Conservation (phyloP, 108 stramenopile species). For the Discostella stelligeroides region DNA sequence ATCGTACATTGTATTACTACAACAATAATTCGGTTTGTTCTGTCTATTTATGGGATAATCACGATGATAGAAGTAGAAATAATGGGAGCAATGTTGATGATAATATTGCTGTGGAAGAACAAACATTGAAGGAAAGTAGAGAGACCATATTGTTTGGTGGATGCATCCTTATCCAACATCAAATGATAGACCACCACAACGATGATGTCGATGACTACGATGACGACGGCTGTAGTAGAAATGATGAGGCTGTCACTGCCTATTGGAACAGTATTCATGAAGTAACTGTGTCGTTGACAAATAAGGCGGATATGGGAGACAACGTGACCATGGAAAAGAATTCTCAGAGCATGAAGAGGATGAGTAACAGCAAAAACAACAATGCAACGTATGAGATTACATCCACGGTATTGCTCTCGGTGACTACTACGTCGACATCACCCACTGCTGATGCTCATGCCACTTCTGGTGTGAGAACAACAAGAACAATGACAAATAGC, state of each 20-base stretch:
- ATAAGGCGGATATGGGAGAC: too few relatives aligned
- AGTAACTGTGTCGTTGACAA: constrained; percentile 24
- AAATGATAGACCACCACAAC: not conserved
- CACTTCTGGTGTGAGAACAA: not conserved
- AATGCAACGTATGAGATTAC: constrained; percentile 67
- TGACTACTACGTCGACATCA: constrained; percentile 29
- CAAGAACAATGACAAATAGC: not conserved
- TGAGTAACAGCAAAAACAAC: not conserved
- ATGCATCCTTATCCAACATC: constrained; percentile 90
- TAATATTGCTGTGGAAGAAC: constrained; percentile 1
- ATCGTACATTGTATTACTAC: constrained; percentile 91
- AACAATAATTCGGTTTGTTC: constrained; percentile 61
- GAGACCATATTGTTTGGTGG: constrained; percentile 54
- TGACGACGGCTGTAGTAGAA: constrained; percentile 32
- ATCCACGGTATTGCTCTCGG: constrained; percentile 77
- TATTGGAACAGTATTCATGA: constrained; percentile 94
- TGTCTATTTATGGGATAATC: constrained; percentile 86
- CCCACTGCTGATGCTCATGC: too few relatives aligned
- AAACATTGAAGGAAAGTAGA: not conserved
- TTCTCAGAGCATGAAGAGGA: constrained; percentile 22
- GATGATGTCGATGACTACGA: too few relatives aligned
- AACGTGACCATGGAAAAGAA: constrained; percentile 57
- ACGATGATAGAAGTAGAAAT: constrained; percentile 21
- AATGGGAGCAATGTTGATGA: constrained; percentile 27
- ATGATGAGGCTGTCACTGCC: constrained; percentile 38